Evolutionary conservation across 2,329 filamentous ascomycete genomes (phyloP).

Genomic region (Emericellopsis atlantica): DNA sequence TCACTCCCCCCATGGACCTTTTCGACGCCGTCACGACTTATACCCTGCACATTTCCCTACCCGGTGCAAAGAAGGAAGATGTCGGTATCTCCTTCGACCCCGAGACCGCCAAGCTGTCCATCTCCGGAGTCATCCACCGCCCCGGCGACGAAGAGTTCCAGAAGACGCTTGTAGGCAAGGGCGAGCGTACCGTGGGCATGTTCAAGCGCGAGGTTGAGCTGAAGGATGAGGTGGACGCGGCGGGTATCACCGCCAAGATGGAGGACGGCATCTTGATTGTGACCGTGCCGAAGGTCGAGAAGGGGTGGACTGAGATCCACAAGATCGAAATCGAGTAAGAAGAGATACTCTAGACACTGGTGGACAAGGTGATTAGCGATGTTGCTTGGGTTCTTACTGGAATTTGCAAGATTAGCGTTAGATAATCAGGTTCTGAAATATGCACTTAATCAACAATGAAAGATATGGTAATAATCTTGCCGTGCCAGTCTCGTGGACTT

Average conservation of each 20-base stretch:
- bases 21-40: constrained; percentile 57
- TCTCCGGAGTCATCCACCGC: constrained; percentile 63
- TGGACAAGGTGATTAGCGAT: too few relatives aligned
- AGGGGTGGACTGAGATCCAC: constrained; percentile 44
- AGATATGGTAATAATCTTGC: too few relatives aligned
- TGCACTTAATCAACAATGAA: too few relatives aligned
- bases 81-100: constrained; percentile 65
- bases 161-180: constrained; percentile 42
- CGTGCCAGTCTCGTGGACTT: too few relatives aligned
- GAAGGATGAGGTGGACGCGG: constrained; percentile 50
- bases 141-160: constrained; percentile 60
- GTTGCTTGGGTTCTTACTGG: too few relatives aligned
- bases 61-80: constrained; percentile 70
- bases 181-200: constrained; percentile 59
- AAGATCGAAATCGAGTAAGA: constrained; percentile 37
- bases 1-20: constrained; percentile 58
- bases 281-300: constrained; percentile 61
- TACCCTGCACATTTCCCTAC: constrained; percentile 62
- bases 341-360: too few relatives aligned
- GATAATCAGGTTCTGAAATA: too few relatives aligned
- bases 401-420: too few relatives aligned
- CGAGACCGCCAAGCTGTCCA: constrained; percentile 49
- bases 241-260: constrained; percentile 60
- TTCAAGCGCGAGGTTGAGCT: constrained; percentile 62
- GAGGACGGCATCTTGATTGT: constrained; percentile 67